Base-by-base conservation (phyloP, 352 stramenopile genomes). In the Pythium pectinolyticum region DNA sequence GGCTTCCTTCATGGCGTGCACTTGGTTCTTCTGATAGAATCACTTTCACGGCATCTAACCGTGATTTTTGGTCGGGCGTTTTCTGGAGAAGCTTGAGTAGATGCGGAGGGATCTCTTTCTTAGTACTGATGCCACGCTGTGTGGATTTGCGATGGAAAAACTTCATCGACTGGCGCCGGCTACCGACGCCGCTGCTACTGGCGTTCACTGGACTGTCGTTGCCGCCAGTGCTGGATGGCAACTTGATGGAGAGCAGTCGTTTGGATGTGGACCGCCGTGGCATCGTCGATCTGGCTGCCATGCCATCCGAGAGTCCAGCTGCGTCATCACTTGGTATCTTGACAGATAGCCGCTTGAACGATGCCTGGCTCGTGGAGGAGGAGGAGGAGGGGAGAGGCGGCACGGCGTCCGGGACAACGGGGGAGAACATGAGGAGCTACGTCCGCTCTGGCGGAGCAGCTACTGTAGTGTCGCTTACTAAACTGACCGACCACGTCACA, bases 31-130 rank as follows among this genome's bases (percentile, higher is more conserved):
- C 78, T 10, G 62, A 57, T 7, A 92, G 66, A 35, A 82, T 88
- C 3, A 37, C 19, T 61, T 88, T 92, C 15, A 88, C 74, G 11
- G 61, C 68, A 20, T 74, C 72, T n/a, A 90, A 50, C 0, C 72
- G 70, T 31, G 80, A 51, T 53, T 84, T 72, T 20, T 90, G 73
- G 49, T 86, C 78, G 6, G 74, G 48, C 4, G 77, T 78, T 60
- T 86, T 79, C 53, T 80, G 69, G 31, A 90, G 61, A 2, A 88
- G 47, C 46, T 89, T 89, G 32, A 82, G 56, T 32, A 89, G 67
- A 61, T 85, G 77, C 35, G 68, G 60, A 5, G 80, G 80, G 0
- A 79, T 52, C 25, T 89, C 77, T 28, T 70, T 74, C 35, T 52
- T 58, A 17, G 37, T n/a, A 24, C 34, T 40, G 6, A 64, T 24